Evolutionary conservation across 2,329 filamentous ascomycete genomes (phyloP), one percentile per base, ranked within the genome.

Genomic region (Amphichorda felina): DNA sequence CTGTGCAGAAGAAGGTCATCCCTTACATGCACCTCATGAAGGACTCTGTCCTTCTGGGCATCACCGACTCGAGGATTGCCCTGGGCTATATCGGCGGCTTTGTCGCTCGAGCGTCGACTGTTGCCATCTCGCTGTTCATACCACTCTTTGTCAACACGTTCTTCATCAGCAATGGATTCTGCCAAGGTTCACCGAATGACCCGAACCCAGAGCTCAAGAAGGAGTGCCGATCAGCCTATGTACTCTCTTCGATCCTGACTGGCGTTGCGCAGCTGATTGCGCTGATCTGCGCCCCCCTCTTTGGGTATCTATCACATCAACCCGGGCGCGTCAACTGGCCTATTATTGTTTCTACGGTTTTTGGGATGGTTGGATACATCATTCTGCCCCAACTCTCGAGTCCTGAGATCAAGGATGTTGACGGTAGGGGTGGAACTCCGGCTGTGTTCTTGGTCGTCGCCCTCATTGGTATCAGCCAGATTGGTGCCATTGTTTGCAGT

Each of bases 401-500:
- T 46, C 87, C 88, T 0, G 83, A 94, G 49, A 76, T 77, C 37
- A 73, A 70, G 39, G 51, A 79, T 39, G 61, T 71, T 1, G 63
- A 75, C 21, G 78, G 77, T 4, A 66, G 80, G 18, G 75, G 82
- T 24, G 84, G 83, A 14, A 75, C 68, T 24, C 70, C 74, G 0
- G 64, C 61, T 9, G 76, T 94, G 13, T 87, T 93, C 50, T 43
- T 88, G 10, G 72, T 89, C 13, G 85, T 87, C 29, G 74, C 80
- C 0, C 60, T 94, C 14, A 75, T 96, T 27, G 91, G 91, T 11
- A 75, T 94, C 50, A 93, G 85, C 49, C 91, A 98, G 57, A 96
- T 98, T 41, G 91, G 89, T 2, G 82, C 87, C 9, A 96, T 98
- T 40, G 91, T 98, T 1, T 95, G 88, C 60, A 94, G 85, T 43